Evolutionary conservation across 495 filamentous ascomycete genomes (phyloP).

Genomic region (Trichoderma erinaceum): DNA sequence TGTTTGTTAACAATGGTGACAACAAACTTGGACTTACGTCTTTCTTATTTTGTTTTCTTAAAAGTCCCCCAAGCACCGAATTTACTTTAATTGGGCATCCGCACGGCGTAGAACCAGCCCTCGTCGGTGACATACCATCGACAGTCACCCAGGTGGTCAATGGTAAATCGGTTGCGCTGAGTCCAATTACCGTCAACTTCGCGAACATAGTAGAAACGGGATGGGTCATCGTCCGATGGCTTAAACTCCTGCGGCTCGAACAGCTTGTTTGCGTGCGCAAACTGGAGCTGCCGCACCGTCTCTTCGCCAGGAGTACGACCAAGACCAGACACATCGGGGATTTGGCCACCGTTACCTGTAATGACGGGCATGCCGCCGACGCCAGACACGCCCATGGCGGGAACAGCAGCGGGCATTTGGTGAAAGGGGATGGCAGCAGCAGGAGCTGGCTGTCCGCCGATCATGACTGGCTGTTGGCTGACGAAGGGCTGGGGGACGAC

Average conservation of each 20-base stretch:
- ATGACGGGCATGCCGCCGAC: slow-evolving; percentile 15
- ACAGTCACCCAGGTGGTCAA: slow-evolving; percentile 43
- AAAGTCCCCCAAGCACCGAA: background rate
- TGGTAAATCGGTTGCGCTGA: slow-evolving; percentile 40
- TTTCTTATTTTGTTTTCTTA: background rate
- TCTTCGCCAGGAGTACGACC: slow-evolving; percentile 36
- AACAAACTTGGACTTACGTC: background rate
- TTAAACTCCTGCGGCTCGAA: slow-evolving; percentile 46
- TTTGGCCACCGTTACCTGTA: slow-evolving; percentile 19
- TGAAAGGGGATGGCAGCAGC: slow-evolving; percentile 4
- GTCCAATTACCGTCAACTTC: slow-evolving; percentile 44
- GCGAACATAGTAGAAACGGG: slow-evolving; percentile 45
- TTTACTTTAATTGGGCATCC: slow-evolving; percentile 27
- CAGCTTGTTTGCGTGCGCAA: slow-evolving; percentile 34
- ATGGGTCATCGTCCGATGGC: slow-evolving; percentile 45
- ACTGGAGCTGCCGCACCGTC: slow-evolving; percentile 32
- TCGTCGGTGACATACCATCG: slow-evolving; percentile 43
- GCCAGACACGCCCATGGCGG: slow-evolving; percentile 10
- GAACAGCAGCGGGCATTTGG: background rate
- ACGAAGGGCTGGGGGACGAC: slow-evolving; percentile 18
- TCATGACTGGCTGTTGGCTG: slow-evolving; percentile 21
- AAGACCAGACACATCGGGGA: slow-evolving; percentile 32
- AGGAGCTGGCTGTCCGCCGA: slow-evolving; percentile 18
- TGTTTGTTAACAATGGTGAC: background rate
- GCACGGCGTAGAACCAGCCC: slow-evolving; percentile 46